These are phyloP conservation scores for Xylariaceae sp. DNA, from an alignment of 2,329 filamentous ascomycete species.

Conservation along the genomic window DNA sequence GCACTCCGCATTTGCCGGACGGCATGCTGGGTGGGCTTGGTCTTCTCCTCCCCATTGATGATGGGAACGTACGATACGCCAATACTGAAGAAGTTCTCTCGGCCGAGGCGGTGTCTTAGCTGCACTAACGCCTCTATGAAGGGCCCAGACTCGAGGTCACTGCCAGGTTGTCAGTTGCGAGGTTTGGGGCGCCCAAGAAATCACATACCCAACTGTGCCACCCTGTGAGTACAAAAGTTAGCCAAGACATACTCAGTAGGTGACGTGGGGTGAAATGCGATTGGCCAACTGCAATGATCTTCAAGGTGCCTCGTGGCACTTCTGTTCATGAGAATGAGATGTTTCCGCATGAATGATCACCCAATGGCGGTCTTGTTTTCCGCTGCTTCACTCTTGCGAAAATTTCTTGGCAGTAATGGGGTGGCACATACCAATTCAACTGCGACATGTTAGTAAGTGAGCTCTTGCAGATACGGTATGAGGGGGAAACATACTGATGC, in stretches of 20 bases:
- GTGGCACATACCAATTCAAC: conserved; percentile 14
- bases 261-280: too few species aligned
- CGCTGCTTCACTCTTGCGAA: too few species aligned
- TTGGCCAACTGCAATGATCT: too few species aligned
- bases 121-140: conserved; percentile 86
- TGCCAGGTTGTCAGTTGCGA: too few species aligned
- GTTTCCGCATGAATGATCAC: too few species aligned
- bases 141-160: conserved; percentile 47
- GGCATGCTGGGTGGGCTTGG: conserved; percentile 91
- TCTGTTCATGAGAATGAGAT: too few species aligned
- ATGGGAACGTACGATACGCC: conserved; percentile 86
- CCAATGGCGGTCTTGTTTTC: too few species aligned
- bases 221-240: conserved; percentile 9
- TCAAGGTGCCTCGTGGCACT: too few species aligned
- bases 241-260: neutral
- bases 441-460: conserved; percentile 1
- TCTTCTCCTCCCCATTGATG: conserved; percentile 73
- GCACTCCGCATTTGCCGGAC: conserved; percentile 80
- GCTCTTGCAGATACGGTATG: too few species aligned
- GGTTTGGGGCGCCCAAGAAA: too few species aligned
- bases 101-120: conserved; percentile 66
- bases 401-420: too few species aligned
- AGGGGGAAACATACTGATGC: conserved; percentile 63
- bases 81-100: conserved; percentile 81
- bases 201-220: conserved; percentile 14